A percentile compares a stretch with the other conserved stretches of the same genome.
Evolutionary conservation across 1,284 basidiomycete species (phyloP).

Genomic region (Heterobasidion occidentale): DNA sequence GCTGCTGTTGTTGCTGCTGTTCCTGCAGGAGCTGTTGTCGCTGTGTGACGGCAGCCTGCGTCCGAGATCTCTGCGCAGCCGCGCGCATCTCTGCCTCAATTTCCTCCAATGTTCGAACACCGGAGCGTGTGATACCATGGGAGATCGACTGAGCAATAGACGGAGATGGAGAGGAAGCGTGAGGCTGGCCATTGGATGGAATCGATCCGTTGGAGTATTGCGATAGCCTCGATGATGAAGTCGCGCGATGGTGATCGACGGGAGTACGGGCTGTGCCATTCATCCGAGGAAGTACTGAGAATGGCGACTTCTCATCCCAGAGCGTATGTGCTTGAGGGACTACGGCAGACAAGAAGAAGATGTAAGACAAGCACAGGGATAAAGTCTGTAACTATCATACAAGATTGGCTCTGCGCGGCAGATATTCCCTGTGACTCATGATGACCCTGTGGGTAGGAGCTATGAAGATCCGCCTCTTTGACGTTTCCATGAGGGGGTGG

Average conservation of each 20-base stretch:
- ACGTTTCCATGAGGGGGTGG: background rate
- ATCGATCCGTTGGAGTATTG: conserved; percentile 8
- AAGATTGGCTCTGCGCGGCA: conserved; percentile 16
- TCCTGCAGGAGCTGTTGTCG: conserved; percentile 14
- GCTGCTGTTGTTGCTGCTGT: conserved; percentile 23
- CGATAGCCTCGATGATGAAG: conserved; percentile 7
- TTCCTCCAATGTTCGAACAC: conserved; percentile 80
- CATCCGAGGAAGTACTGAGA: conserved; percentile 54
- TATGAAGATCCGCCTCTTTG: background rate
- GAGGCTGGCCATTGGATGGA: conserved; percentile 10
- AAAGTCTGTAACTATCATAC: conserved; percentile 22
- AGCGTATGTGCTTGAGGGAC: conserved; percentile 40
- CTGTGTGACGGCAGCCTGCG: conserved; percentile 9
- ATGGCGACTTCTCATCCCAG: conserved; percentile 74
- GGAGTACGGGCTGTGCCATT: conserved; percentile 38
- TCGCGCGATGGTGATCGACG: conserved; percentile 15
- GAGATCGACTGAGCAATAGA: conserved; percentile 6
- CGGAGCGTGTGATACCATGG: conserved; percentile 26
- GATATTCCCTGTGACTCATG: conserved; percentile 11
- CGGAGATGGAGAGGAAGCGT: conserved; percentile 5
- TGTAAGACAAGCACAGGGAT: conserved; percentile 18
- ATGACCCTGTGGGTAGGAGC: conserved; percentile 3
- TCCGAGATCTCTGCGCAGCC: conserved; percentile 23
- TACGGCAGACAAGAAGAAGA: conserved; percentile 23
- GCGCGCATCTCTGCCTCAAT: conserved; percentile 90